A percentile compares a stretch with the other conserved stretches of the same genome.
Evolutionary conservation across 176 grass and related monocot species (phyloP).

Genomic region (Cenchrus fungigraminus): DNA sequence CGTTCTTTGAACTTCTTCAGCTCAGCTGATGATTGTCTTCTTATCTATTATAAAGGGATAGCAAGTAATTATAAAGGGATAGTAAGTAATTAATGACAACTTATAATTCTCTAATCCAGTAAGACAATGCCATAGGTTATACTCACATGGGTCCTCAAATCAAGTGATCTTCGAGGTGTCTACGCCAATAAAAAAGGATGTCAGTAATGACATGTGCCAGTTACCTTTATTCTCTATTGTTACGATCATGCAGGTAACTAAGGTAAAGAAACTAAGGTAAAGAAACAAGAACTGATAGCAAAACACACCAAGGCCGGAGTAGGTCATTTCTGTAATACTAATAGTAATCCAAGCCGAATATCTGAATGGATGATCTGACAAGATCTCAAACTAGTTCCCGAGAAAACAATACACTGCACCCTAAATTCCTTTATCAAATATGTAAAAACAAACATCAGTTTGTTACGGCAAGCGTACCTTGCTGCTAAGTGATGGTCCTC

Average conservation of each 20-base stretch:
- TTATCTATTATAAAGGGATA: constrained; percentile 57
- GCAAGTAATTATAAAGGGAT: constrained; percentile 4
- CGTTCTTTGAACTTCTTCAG: constrained; percentile 81
- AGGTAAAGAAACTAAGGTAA: neutral
- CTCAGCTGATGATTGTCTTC: constrained; percentile 92
- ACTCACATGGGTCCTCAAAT: constrained; percentile 83
- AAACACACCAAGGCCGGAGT: neutral
- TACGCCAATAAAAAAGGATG: constrained; percentile 23
- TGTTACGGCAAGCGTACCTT: constrained; percentile 41
- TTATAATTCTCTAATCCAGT: constrained; percentile 1
- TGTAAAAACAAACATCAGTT: neutral
- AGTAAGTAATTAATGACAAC: neutral
- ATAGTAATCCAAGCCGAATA: neutral
- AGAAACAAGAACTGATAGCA: neutral
- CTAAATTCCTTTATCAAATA: neutral
- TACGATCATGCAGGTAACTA: constrained; percentile 1
- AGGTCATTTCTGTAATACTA: neutral
- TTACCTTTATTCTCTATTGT: constrained; percentile 3
- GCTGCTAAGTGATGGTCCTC: constrained; percentile 77
- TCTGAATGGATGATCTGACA: neutral
- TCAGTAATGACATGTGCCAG: neutral
- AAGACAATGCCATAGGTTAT: constrained; percentile 8
- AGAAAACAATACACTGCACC: neutral
- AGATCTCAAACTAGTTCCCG: neutral
- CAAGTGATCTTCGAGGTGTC: constrained; percentile 75